Base-by-base conservation (phyloP, 2,329 filamentous ascomycete species). In the Cordyceps fumosorosea region DNA sequence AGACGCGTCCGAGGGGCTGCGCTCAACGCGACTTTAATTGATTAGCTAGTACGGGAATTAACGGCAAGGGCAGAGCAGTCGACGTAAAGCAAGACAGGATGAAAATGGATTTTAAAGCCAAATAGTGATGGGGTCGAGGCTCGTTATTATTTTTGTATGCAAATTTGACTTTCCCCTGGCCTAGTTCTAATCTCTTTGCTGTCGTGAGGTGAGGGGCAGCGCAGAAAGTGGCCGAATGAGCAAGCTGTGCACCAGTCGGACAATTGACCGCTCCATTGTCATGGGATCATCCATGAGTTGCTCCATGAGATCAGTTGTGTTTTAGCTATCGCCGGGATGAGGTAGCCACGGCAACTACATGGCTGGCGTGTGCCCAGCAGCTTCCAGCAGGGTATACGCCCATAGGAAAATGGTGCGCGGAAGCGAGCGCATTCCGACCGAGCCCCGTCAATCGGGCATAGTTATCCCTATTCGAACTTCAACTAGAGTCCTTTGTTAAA, bases 1-100 rank as follows among this genome's bases (percentile, higher is more conserved):
- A 6, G 55, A 59, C 61, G 61, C 61, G 61, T 59, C 18, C 29
- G 54, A 59, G 61, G 37, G 55, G 37, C 56, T 47, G 50, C 40
- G 20, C 14, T 45, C 12, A 40, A 63, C 61, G 61, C 56, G 61
- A 59, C 55, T 63, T 63, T 44, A 63, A 54, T 63, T 54, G 50
- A 59, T 48, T 53, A 40, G 42, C 37, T 37, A 37, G 2, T 3
- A 10, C 45, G 50, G 40, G 48, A 59, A 45, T 14, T 8, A 10
- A 29, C 47, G 20, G 11, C 32, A 45, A 53, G 37, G 48, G 57
- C 37, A 53, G 26, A 20, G 5, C 29, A 24, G 32, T 2, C 32
- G 32, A 11, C 37, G 26, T 52, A n/a, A 18, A 48, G 37, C 40
- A 44, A 18, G 16, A 44, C 16, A 12, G 12, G n/a, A 44, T n/a